Evolutionary conservation across 306 rosid genomes (phyloP).

Genomic region (Adenanthera pavonina): DNA sequence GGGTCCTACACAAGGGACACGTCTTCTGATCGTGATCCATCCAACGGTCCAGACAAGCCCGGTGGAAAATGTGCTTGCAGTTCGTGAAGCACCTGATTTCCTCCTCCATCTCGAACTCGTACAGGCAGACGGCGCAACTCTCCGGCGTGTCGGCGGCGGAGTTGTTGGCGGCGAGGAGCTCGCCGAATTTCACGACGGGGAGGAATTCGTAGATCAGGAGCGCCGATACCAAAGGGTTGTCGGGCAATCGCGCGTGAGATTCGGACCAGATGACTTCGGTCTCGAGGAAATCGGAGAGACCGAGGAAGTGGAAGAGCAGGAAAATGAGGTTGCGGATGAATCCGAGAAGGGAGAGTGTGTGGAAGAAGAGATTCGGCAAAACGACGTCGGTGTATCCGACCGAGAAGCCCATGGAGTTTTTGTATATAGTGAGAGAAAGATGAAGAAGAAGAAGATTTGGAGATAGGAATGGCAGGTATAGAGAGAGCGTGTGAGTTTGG

Average conservation of each 20-base stretch:
- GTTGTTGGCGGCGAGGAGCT: slow-evolving; percentile 32
- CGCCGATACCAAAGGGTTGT: slow-evolving; percentile 59
- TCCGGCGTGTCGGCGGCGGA: slow-evolving; percentile 41
- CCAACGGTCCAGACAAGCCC: slow-evolving; percentile 91
- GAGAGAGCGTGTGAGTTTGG: background rate
- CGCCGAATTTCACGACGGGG: slow-evolving; percentile 58
- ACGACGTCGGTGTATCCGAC: slow-evolving; percentile 73
- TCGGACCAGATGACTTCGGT: slow-evolving; percentile 59
- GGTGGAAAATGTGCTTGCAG: slow-evolving; percentile 87
- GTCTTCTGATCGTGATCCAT: slow-evolving; percentile 91
- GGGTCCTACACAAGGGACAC: slow-evolving; percentile 86
- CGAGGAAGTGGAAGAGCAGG: slow-evolving; percentile 64
- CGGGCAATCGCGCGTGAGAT: slow-evolving; percentile 30
- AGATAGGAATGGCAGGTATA: background rate
- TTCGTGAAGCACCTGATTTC: slow-evolving; percentile 83
- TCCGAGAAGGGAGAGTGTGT: slow-evolving; percentile 64
- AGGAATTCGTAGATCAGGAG: slow-evolving; percentile 71
- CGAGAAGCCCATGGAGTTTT: slow-evolving; percentile 75
- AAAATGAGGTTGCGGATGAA: slow-evolving; percentile 59
- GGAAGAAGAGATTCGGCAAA: slow-evolving; percentile 69
- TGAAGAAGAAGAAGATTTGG: background rate
- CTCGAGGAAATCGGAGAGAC: slow-evolving; percentile 72
- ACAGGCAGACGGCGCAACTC: slow-evolving; percentile 80
- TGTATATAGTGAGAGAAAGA: slow-evolving; percentile 31
- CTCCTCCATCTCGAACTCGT: slow-evolving; percentile 67